Evolutionary conservation across 495 filamentous ascomycete genomes (phyloP).

Genomic region (Neurospora intermedia): DNA sequence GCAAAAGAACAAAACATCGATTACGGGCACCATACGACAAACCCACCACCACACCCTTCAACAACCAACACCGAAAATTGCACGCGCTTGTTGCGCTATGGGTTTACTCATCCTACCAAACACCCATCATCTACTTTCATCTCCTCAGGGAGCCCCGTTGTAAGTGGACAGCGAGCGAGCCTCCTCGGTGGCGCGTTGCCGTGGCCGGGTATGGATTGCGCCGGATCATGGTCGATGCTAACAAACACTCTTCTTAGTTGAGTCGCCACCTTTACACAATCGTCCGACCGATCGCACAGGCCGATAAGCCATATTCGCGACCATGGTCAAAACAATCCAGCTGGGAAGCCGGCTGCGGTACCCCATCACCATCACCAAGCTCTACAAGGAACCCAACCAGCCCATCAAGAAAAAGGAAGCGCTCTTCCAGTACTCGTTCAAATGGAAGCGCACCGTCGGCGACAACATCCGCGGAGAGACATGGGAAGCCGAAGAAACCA

Average conservation of each 20-base stretch:
- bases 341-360: constrained; percentile 64
- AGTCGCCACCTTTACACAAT: neutral
- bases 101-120: constrained; percentile 10
- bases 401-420: constrained; percentile 61
- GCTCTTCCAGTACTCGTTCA: constrained; percentile 77
- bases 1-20: neutral
- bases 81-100: constrained; percentile 23
- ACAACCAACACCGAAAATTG: neutral
- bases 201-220: neutral
- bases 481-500: constrained; percentile 44
- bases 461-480: constrained; percentile 59
- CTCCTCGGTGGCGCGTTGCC: neutral
- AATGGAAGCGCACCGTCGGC: constrained; percentile 59
- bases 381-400: constrained; percentile 68
- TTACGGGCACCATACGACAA: neutral
- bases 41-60: neutral
- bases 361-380: constrained; percentile 84
- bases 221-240: neutral
- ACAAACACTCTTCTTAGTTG: neutral
- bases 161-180: constrained; percentile 5
- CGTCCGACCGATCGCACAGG: neutral
- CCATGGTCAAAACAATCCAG: constrained; percentile 28
- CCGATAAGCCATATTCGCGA: neutral
- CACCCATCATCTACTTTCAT: constrained; percentile 6
- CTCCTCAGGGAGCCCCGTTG: constrained; percentile 10